Evolutionary conservation across 2,329 filamentous ascomycete species (phyloP), one percentile per base, ranked within the genome.

Genomic region (Curvularia sp.): DNA sequence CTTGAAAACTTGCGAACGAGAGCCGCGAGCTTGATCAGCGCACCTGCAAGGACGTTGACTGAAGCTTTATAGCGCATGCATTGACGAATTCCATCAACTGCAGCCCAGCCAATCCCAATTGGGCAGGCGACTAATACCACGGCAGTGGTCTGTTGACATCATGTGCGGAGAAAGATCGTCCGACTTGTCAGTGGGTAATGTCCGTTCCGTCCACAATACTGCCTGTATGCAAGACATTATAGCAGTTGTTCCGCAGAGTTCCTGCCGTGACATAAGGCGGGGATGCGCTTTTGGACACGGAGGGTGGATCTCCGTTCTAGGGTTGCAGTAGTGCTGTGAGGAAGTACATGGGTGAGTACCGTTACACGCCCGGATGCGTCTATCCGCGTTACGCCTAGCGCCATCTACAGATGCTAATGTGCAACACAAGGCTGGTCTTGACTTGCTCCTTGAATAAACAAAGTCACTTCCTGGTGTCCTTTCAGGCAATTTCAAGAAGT

Each of bases 1-100:
- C 41, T 55, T 48, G n/a, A 43, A 33, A 33, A 49, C 12, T 28
- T 10, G 38, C 35, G 10, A 49, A 26, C 31, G 39, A 41, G 15
- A 42, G 33, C n/a, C 39, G n/a, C 43, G 22, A 31, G 24, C n/a
- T 52, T 38, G 13, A 49, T 38, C 24, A 50, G 61, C 30, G 26
- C 18, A 24, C 43, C 4, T 9, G 7, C 22, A 46, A 42, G 18
- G 31, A 42, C 31, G 18, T 28, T 38, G 5, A 28, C 30, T 15
- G 35, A 53, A 39, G 41, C 43, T 64, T 62, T 62, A 64, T 65
- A 53, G 18, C 31, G 42, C 22, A 28, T 18, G 13, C 15, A 39
- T 46, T 39, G 38, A 47, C 18, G 9, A 50, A 15, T 35, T 44
- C 46, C 49, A 61, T 18, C 24, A 13, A 33, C 13, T 49, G 48